Evolutionary conservation across 495 filamentous ascomycete species (phyloP).

Genomic region (Penicillium mononematosum): DNA sequence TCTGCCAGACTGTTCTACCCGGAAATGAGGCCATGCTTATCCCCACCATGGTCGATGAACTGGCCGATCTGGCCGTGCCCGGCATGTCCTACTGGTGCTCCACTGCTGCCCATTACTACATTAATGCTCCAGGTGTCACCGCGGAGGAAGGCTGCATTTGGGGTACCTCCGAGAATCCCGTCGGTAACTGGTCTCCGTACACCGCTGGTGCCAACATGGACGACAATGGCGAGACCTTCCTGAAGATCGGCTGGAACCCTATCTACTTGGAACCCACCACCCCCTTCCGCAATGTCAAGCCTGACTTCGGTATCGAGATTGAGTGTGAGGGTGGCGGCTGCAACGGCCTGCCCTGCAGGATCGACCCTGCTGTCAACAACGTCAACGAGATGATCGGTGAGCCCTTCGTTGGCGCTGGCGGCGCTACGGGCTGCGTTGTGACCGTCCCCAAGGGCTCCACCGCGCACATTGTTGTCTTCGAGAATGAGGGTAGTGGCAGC

Average conservation of each 20-base stretch:
- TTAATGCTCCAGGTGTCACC: conserved; percentile 70
- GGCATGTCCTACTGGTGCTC: conserved; percentile 66
- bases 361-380: conserved; percentile 61
- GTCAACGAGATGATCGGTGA: conserved; percentile 61
- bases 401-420: conserved; percentile 60
- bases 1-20: conserved; percentile 81
- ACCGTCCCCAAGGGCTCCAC: conserved; percentile 66
- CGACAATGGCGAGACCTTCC: conserved; percentile 61
- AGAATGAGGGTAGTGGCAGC: conserved; percentile 30
- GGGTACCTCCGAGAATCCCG: conserved; percentile 61
- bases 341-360: conserved; percentile 72
- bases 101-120: conserved; percentile 79
- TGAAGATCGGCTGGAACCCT: conserved; percentile 81
- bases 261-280: conserved; percentile 61
- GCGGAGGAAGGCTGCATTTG: conserved; percentile 65
- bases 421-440: conserved; percentile 74
- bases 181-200: conserved; percentile 80
- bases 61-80: conserved; percentile 66
- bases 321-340: conserved; percentile 65
- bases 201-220: conserved; percentile 76
- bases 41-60: conserved; percentile 60
- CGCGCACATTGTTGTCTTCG: conserved; percentile 69
- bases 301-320: conserved; percentile 69
- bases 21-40: conserved; percentile 91
- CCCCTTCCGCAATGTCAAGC: conserved; percentile 57